These are phyloP conservation scores for Nakazawaea anatomiae DNA, from an alignment of 805 yeast species.

Conservation along the genomic window DNA sequence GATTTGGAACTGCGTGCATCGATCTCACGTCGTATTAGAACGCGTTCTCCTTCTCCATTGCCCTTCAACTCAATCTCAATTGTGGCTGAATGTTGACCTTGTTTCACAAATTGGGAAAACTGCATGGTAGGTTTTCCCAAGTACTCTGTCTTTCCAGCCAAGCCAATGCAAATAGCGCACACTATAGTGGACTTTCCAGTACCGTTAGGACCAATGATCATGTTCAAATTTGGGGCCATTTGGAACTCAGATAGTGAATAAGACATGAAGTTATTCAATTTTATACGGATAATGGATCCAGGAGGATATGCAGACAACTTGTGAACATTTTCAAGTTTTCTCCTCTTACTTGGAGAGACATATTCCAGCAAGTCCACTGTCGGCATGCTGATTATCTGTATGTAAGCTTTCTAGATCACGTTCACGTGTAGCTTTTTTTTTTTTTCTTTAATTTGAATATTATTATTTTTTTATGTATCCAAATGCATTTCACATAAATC, in stretches of 20 bases:
- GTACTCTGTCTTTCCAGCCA: constrained; percentile 71
- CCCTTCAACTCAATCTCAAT: constrained; percentile 49
- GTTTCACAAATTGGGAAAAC: constrained; percentile 63
- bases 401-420: background rate
- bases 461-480: too few relatives aligned
- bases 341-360: constrained; percentile 15
- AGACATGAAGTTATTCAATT: constrained; percentile 60
- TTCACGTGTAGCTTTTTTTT: background rate
- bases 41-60: constrained; percentile 24
- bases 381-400: background rate
- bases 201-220: constrained; percentile 96
- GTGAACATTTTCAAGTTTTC: constrained; percentile 11
- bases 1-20: constrained; percentile 37
- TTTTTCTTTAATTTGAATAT: background rate
- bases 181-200: constrained; percentile 92
- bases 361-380: constrained; percentile 9
- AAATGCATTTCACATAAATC: too few relatives aligned
- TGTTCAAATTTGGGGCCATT: constrained; percentile 77
- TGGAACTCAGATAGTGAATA: constrained; percentile 64
- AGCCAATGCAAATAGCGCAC: constrained; percentile 85
- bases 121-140: constrained; percentile 65
- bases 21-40: constrained; percentile 39
- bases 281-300: constrained; percentile 46
- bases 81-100: constrained; percentile 42
- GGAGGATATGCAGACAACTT: constrained; percentile 26